Evolutionary conservation across 2,329 filamentous ascomycete species (phyloP).

Genomic region (Magnaporthiopsis incrustans): DNA sequence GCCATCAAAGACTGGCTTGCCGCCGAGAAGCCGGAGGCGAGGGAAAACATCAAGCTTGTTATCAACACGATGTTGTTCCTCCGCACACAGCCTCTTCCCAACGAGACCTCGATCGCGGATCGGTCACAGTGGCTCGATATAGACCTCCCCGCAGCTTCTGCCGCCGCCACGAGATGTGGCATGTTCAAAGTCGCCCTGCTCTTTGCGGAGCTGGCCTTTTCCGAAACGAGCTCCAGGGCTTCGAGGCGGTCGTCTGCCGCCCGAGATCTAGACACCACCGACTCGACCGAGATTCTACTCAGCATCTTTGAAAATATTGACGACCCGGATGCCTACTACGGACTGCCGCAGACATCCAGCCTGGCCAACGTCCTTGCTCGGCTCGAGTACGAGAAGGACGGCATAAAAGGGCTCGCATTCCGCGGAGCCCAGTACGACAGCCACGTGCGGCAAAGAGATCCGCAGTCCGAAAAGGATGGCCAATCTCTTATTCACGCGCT

Average conservation of each 20-base stretch:
- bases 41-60: slow-evolving; percentile 61
- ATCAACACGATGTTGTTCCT: slow-evolving; percentile 80
- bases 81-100: slow-evolving; percentile 67
- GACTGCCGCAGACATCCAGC: slow-evolving; percentile 69
- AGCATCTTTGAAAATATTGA: slow-evolving; percentile 86
- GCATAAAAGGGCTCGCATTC: slow-evolving; percentile 80
- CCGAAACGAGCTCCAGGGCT: slow-evolving; percentile 40
- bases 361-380: slow-evolving; percentile 70
- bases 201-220: slow-evolving; percentile 66
- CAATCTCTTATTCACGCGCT: slow-evolving; percentile 69
- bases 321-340: slow-evolving; percentile 94
- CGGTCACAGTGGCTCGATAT: slow-evolving; percentile 80
- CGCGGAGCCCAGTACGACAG: slow-evolving; percentile 87
- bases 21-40: slow-evolving; percentile 33
- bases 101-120: slow-evolving; percentile 71
- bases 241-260: slow-evolving; percentile 60
- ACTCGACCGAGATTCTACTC: slow-evolving; percentile 63
- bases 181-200: slow-evolving; percentile 84
- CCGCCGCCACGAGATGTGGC: slow-evolving; percentile 66
- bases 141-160: slow-evolving; percentile 61
- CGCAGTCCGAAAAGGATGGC: slow-evolving; percentile 48
- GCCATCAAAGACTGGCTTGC: slow-evolving; percentile 58
- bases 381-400: slow-evolving; percentile 84
- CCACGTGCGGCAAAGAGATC: slow-evolving; percentile 56
- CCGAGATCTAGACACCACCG: slow-evolving; percentile 30